A percentile compares a stretch with the other conserved stretches of the same genome.
Conservation (phyloP, 345 rosid species). For the Syzygium aqueum region DNA sequence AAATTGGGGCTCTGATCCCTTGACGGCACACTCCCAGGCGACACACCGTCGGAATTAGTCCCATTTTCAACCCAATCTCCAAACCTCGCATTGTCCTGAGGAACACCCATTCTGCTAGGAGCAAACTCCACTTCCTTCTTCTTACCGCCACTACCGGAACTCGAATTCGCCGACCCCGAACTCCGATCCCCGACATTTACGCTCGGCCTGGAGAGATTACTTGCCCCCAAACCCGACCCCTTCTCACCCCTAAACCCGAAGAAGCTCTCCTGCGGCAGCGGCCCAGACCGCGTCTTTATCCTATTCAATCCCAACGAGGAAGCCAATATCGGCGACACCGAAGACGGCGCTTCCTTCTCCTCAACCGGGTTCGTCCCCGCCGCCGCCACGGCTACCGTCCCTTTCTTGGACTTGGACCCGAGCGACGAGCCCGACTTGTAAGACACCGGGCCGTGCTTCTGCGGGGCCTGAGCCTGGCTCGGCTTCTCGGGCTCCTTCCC, state of each 20-base stretch:
- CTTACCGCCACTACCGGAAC: conserved; percentile 23
- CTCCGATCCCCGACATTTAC: conserved; percentile 21
- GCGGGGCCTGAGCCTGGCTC: conserved; percentile 15
- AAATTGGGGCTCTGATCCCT: conserved; percentile 56
- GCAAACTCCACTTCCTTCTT: conserved; percentile 39
- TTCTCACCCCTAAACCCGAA: conserved; percentile 60
- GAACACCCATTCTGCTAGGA: conserved; percentile 31
- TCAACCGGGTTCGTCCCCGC: conserved; percentile 6
- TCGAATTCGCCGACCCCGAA: conserved; percentile 9
- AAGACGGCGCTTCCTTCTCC: conserved; percentile 30
- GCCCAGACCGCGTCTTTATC: conserved; percentile 97
- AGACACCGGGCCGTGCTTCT: neutral
- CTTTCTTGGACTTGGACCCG: conserved; percentile 28
- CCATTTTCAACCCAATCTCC: conserved; percentile 23
- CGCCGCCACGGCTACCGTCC: neutral
- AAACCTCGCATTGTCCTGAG: conserved; percentile 15
- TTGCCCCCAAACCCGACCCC: conserved; percentile 43
- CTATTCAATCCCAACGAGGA: conserved; percentile 87
- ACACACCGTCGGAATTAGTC: conserved; percentile 28
- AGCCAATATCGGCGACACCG: conserved; percentile 80
- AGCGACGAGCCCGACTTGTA: neutral
- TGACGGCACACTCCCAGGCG: conserved; percentile 42
- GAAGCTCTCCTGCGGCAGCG: conserved; percentile 82
- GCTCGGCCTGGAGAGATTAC: conserved; percentile 67
- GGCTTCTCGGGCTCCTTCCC: conserved; percentile 28